These are phyloP conservation scores for Pinus taeda DNA, from an alignment of 75 land plant species.

Conservation along the genomic window DNA sequence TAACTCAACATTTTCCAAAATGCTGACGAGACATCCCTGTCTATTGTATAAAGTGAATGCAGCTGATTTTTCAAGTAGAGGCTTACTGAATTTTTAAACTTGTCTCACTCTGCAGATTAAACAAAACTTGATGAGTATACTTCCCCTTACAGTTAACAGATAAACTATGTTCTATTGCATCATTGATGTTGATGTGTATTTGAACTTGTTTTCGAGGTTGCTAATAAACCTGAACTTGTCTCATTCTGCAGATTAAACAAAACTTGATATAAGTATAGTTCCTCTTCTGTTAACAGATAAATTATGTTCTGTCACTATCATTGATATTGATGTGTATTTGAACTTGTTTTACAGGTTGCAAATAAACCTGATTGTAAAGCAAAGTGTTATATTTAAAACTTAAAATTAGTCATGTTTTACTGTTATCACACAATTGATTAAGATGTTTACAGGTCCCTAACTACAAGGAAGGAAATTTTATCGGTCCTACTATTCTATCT, in stretches of 20 bases:
- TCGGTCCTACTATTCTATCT: conserved; percentile 88
- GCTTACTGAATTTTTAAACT: neutral
- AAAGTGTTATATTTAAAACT: neutral
- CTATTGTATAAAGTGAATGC: neutral
- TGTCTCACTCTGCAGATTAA: neutral
- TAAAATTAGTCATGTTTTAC: neutral
- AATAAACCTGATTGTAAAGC: neutral
- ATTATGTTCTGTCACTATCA: neutral
- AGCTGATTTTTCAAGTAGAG: neutral
- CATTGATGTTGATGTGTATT: neutral
- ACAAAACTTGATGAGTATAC: neutral
- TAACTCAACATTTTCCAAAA: neutral
- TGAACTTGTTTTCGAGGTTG: conserved; percentile 4
- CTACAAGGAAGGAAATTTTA: conserved; percentile 87
- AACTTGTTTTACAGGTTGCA: conserved; percentile 3
- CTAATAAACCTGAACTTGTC: conserved; percentile 2
- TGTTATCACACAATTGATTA: neutral
- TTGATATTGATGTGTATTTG: conserved; percentile 3
- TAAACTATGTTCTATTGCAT: neutral
- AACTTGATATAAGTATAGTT: too few species aligned
- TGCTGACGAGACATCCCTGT: neutral
- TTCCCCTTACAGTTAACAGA: neutral
- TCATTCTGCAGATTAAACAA: neutral
- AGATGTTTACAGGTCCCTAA: conserved; percentile 60
- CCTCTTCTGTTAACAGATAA: neutral